phyloP scores from a whole-genome alignment of 2,329 filamentous ascomycete genomes.

The Claviceps maximensis region DNA sequence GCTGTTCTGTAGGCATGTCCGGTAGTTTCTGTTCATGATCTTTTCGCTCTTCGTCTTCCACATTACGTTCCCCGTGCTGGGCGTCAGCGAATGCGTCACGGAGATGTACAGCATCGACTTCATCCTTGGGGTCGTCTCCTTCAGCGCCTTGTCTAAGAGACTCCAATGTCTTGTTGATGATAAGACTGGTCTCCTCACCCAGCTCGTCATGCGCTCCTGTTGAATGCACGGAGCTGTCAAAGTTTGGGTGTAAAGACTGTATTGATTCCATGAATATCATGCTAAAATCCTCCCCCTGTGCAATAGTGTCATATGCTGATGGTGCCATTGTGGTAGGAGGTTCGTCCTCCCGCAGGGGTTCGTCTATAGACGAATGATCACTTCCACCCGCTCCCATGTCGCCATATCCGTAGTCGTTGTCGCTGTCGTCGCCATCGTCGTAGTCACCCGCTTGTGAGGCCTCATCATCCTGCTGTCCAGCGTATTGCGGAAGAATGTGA shows the following conservation, averaged over 20 bases:
- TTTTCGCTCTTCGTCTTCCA: neutral
- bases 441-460: conserved; percentile 14
- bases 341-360: conserved; percentile 9
- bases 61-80: conserved; percentile 2
- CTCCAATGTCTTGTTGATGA: conserved; percentile 42
- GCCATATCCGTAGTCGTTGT: conserved; percentile 6
- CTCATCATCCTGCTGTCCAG: conserved; percentile 5
- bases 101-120: conserved; percentile 2
- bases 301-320: conserved; percentile 27
- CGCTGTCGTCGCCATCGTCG: conserved; percentile 6
- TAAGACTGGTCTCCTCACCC: conserved; percentile 42
- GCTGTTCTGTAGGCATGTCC: conserved; percentile 7
- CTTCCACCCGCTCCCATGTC: conserved; percentile 18
- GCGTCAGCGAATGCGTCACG: conserved; percentile 1
- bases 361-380: conserved; percentile 21
- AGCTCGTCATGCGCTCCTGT: conserved; percentile 28
- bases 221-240: conserved; percentile 20
- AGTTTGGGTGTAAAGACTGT: conserved; percentile 33
- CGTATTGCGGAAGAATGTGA: neutral
- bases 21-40: neutral
- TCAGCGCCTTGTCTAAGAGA: conserved; percentile 27
- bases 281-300: conserved; percentile 42
- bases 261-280: conserved; percentile 46
- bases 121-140: conserved; percentile 2
- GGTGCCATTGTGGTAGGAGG: conserved; percentile 10